A percentile compares a stretch with the other conserved stretches of the same genome.
Evolutionary conservation across 1,284 basidiomycete species (phyloP).

Genomic region (Microbotryomycetes sp.): DNA sequence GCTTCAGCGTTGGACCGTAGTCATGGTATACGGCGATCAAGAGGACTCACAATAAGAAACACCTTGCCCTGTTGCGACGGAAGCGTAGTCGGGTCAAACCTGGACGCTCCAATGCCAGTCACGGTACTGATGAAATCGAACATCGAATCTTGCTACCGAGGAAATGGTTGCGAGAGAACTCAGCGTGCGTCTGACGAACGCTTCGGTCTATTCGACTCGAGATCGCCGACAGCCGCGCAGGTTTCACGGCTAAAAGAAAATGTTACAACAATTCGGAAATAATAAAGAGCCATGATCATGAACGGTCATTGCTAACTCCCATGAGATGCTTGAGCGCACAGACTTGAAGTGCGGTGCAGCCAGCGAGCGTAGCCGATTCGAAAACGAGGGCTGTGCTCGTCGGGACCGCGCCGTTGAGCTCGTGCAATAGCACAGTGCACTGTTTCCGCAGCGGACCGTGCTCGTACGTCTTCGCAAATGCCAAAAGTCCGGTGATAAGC

Average conservation of each 20-base stretch:
- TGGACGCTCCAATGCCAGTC: conserved; percentile 3
- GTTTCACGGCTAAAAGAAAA: too few species aligned
- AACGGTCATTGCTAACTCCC: conserved; percentile 5
- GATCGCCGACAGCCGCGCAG: too few species aligned
- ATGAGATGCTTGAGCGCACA: conserved; percentile 31
- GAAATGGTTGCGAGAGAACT: too few species aligned
- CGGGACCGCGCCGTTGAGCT: conserved; percentile 45
- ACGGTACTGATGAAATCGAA: conserved; percentile 4
- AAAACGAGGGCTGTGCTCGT: conserved; percentile 21
- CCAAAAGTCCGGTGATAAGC: conserved; percentile 75
- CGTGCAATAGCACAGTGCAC: conserved; percentile 86
- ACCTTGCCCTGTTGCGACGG: conserved; percentile 5
- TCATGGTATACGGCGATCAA: too few species aligned
- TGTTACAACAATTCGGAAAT: too few species aligned
- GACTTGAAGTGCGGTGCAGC: conserved; percentile 32
- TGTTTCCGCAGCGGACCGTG: conserved; percentile 66
- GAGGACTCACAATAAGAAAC: neutral
- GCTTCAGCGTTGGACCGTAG: too few species aligned
- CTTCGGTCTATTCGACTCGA: too few species aligned
- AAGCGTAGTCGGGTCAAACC: neutral
- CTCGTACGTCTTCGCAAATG: conserved; percentile 75
- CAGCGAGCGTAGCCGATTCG: conserved; percentile 31
- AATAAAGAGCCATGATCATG: too few species aligned
- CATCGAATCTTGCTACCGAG: too few species aligned
- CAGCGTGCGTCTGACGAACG: too few species aligned